A percentile compares a stretch with the other conserved stretches of the same genome.
phyloP scores from a whole-genome alignment of 2,329 filamentous ascomycete genomes.

The Colletotrichum orbiculare region DNA sequence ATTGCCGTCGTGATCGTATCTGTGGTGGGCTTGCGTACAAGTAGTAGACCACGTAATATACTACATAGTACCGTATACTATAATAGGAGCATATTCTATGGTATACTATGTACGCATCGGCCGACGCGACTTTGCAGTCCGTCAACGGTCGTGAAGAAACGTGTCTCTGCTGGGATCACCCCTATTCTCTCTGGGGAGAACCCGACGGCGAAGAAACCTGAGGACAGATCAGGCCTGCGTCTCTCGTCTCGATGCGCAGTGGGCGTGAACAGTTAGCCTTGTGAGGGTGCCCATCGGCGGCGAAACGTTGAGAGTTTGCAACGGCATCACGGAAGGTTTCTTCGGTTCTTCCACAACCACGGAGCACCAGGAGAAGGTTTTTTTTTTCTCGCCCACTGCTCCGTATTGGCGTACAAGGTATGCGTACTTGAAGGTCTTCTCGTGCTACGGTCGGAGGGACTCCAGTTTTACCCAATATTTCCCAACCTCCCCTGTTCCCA shows the following conservation, averaged over 20 bases:
- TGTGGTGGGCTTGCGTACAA: background rate
- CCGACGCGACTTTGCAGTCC: background rate
- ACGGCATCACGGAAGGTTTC: background rate
- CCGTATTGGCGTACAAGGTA: too few relatives aligned
- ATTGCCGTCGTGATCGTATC: slow-evolving; percentile 2
- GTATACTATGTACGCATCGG: background rate
- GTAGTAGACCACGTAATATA: too few relatives aligned
- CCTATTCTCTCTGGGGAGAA: slow-evolving; percentile 5
- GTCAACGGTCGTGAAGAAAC: slow-evolving; percentile 22
- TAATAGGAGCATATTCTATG: background rate
- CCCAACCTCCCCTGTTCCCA: slow-evolving; percentile 22
- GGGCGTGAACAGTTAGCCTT: slow-evolving; percentile 7
- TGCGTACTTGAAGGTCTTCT: background rate
- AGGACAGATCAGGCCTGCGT: background rate
- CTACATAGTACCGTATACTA: background rate
- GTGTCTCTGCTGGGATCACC: slow-evolving; percentile 31
- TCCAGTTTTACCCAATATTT: slow-evolving; percentile 28
- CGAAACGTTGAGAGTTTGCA: slow-evolving; percentile 30
- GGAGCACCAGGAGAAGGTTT: background rate
- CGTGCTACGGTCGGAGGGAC: slow-evolving; percentile 1
- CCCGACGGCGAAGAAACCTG: slow-evolving; percentile 12
- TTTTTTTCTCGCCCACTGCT: slow-evolving; percentile 13
- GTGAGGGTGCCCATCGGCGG: slow-evolving; percentile 10
- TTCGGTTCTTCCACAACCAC: background rate
- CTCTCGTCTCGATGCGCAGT: slow-evolving; percentile 1